These are phyloP conservation scores for Calocera viscosa DNA, from an alignment of 768 basidiomycete species.

Conservation along the genomic window DNA sequence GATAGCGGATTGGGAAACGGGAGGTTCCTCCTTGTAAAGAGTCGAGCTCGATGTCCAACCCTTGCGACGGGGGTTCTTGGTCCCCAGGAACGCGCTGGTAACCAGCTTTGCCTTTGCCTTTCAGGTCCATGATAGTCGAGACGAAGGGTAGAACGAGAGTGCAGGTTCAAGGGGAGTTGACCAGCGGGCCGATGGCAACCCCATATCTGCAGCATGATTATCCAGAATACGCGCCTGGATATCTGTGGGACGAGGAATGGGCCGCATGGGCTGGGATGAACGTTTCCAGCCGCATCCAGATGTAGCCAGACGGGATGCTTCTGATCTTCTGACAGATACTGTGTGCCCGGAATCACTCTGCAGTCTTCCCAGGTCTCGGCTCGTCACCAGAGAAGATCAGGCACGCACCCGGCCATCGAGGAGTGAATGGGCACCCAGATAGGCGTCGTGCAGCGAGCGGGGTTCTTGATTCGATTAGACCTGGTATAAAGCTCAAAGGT, in stretches of 20 bases:
- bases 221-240: neutral
- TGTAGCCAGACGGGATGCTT: neutral
- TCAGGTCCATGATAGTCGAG: neutral
- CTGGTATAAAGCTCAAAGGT: too few species aligned
- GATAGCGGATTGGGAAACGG: neutral
- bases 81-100: neutral
- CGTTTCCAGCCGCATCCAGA: neutral
- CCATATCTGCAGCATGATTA: too few species aligned
- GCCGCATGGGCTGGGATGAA: neutral
- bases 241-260: neutral
- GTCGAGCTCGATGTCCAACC: neutral
- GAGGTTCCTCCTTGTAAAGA: neutral
- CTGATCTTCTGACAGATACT: neutral
- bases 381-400: too few species aligned
- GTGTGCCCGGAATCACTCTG: too few species aligned
- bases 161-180: neutral
- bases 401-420: too few species aligned
- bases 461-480: too few species aligned
- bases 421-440: too few species aligned
- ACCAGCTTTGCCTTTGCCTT: conserved; percentile 6
- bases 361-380: too few species aligned
- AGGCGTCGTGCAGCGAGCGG: too few species aligned
- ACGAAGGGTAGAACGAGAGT: neutral
- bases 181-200: neutral
- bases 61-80: neutral